phyloP scores from a whole-genome alignment of 202 grass and related monocot genomes.

The Zizania palustris region DNA sequence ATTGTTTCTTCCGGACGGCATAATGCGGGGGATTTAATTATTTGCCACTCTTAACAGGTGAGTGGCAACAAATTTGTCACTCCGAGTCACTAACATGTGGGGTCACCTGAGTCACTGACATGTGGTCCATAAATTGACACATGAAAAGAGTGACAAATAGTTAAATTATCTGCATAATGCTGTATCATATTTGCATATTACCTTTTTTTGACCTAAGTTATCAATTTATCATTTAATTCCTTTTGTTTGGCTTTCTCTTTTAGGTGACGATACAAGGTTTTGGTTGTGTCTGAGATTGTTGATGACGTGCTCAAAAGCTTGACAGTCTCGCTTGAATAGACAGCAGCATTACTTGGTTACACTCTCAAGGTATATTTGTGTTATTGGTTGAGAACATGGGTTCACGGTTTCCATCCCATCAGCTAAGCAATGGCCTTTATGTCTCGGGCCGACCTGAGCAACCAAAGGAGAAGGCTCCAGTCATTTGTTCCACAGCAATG shows the following conservation, averaged over 20 bases:
- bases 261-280: slow-evolving; percentile 44
- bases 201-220: neutral
- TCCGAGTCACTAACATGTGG: too few species aligned
- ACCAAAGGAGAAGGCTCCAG: slow-evolving; percentile 75
- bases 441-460: slow-evolving; percentile 85
- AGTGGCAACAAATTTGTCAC: too few species aligned
- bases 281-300: neutral
- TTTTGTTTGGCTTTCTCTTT: slow-evolving; percentile 23
- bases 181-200: neutral
- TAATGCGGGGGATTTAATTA: too few species aligned
- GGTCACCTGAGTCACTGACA: too few species aligned
- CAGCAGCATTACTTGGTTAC: neutral
- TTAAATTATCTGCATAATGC: too few species aligned
- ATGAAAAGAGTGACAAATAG: too few species aligned
- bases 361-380: slow-evolving; percentile 27
- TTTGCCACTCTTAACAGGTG: too few species aligned
- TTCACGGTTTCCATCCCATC: slow-evolving; percentile 80
- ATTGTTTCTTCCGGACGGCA: neutral
- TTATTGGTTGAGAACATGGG: slow-evolving; percentile 56
- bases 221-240: neutral
- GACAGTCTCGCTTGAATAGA: slow-evolving; percentile 37
- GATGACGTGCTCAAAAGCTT: neutral
- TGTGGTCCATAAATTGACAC: too few species aligned
- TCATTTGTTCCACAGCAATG: slow-evolving; percentile 74
- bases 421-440: slow-evolving; percentile 90